Evolutionary conservation across 495 filamentous ascomycete genomes (phyloP).

Genomic region (Apodospora peruviana): DNA sequence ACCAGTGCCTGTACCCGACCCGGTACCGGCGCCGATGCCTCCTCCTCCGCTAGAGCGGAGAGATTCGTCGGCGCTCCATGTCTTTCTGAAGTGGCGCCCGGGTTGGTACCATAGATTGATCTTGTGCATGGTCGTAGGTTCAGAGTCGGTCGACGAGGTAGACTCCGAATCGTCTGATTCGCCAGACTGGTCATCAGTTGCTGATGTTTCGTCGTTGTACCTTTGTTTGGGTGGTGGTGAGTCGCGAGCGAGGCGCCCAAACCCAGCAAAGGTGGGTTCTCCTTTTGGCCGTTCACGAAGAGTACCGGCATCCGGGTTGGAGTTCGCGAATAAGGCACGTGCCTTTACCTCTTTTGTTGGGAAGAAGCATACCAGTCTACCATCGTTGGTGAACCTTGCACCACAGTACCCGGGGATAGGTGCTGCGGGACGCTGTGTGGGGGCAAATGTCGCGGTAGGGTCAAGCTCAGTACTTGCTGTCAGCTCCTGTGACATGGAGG

Average conservation of each 20-base stretch:
- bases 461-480: slow-evolving; percentile 46
- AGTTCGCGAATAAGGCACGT: slow-evolving; percentile 52
- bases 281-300: slow-evolving; percentile 57
- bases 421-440: slow-evolving; percentile 65
- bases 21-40: slow-evolving; percentile 44
- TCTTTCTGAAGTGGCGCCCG: slow-evolving; percentile 37
- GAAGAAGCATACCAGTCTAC: slow-evolving; percentile 81
- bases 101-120: slow-evolving; percentile 42
- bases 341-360: slow-evolving; percentile 73
- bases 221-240: slow-evolving; percentile 40
- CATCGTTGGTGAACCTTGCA: slow-evolving; percentile 70
- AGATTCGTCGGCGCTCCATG: slow-evolving; percentile 42
- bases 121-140: slow-evolving; percentile 56
- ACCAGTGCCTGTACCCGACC: slow-evolving; percentile 47
- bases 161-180: slow-evolving; percentile 61
- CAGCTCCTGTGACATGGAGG: slow-evolving; percentile 52
- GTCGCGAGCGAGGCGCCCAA: slow-evolving; percentile 65
- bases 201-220: slow-evolving; percentile 47
- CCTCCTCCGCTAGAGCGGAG: slow-evolving; percentile 41
- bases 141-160: slow-evolving; percentile 65
- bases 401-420: slow-evolving; percentile 71
- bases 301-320: slow-evolving; percentile 54
- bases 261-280: slow-evolving; percentile 75
- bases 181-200: slow-evolving; percentile 39
- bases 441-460: slow-evolving; percentile 37